A percentile compares a stretch with the other conserved stretches of the same genome.
Conservation (phyloP, 2,329 filamentous ascomycete species). For the Fusarium luffae region DNA sequence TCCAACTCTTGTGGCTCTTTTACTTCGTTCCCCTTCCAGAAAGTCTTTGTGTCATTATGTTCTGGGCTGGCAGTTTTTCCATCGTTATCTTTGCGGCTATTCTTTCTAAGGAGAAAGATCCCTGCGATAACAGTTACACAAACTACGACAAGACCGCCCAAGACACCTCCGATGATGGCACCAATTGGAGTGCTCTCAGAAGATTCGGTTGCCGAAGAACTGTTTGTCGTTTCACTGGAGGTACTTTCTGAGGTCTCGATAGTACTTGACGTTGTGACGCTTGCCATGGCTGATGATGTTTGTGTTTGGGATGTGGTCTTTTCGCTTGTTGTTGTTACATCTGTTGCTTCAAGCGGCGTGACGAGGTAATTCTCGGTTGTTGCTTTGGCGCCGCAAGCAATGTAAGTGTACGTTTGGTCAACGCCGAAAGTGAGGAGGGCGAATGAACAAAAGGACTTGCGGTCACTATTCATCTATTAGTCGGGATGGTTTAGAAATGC, state of each 20-base stretch:
- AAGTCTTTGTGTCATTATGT: neutral
- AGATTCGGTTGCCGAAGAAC: neutral
- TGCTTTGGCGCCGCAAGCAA: slow-evolving; percentile 50
- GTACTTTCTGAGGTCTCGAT: neutral
- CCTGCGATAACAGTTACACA: neutral
- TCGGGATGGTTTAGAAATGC: accelerated
- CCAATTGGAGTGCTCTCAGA: slow-evolving; percentile 31
- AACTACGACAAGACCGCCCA: slow-evolving; percentile 52
- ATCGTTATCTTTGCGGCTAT: neutral
- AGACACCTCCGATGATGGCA: slow-evolving; percentile 51
- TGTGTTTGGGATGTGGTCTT: neutral
- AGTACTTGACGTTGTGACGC: neutral
- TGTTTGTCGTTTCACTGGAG: neutral
- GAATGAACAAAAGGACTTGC: slow-evolving; percentile 48
- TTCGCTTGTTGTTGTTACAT: neutral
- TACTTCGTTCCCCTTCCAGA: neutral
- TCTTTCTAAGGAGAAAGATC: slow-evolving; percentile 20
- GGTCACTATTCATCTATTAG: neutral
- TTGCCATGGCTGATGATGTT: neutral
- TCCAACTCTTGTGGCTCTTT: slow-evolving; percentile 3
- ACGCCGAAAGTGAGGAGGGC: slow-evolving; percentile 49
- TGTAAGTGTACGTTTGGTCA: slow-evolving; percentile 52
- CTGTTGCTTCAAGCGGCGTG: slow-evolving; percentile 18
- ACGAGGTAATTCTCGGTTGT: slow-evolving; percentile 45
- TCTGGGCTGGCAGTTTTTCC: neutral